Percentiles rank a stretch among this genome's conserved stretches.
These are phyloP conservation scores for Ganoderma meredithae DNA, from an alignment of 1,284 basidiomycete genomes.

Conservation along the genomic window DNA sequence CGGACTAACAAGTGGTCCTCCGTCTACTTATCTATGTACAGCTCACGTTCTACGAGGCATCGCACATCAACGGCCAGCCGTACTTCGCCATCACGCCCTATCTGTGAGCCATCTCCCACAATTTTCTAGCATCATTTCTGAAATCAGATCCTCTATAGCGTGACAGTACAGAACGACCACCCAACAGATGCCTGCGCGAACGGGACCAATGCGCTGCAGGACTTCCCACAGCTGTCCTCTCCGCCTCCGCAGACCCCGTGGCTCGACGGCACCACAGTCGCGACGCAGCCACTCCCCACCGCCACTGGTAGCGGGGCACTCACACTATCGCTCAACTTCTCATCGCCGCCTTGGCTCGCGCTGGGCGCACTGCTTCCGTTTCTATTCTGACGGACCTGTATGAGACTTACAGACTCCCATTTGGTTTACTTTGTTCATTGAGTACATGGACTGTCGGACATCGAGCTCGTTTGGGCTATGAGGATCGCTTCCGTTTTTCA, in stretches of 20 bases:
- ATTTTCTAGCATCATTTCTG: neutral
- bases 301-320: slow-evolving; percentile 27
- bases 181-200: slow-evolving; percentile 43
- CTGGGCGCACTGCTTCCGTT: slow-evolving; percentile 12
- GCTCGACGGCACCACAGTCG: slow-evolving; percentile 35
- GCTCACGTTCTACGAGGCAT: slow-evolving; percentile 59
- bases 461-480: too few species aligned
- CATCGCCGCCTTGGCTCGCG: neutral
- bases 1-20: neutral
- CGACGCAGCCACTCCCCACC: slow-evolving; percentile 34
- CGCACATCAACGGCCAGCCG: slow-evolving; percentile 46
- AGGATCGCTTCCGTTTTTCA: too few species aligned
- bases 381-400: neutral
- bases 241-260: slow-evolving; percentile 39
- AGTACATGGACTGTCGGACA: neutral
- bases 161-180: slow-evolving; percentile 49
- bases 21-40: slow-evolving; percentile 26
- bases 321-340: neutral
- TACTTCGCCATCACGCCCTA: slow-evolving; percentile 56
- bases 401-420: neutral
- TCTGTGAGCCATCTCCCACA: slow-evolving; percentile 32
- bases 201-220: slow-evolving; percentile 45
- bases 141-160: slow-evolving; percentile 21
- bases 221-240: slow-evolving; percentile 46
- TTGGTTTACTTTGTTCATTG: neutral